These are phyloP conservation scores for Gilbertella persicaria DNA, from an alignment of 371 early-diverging fungal genomes.

Conservation along the genomic window DNA sequence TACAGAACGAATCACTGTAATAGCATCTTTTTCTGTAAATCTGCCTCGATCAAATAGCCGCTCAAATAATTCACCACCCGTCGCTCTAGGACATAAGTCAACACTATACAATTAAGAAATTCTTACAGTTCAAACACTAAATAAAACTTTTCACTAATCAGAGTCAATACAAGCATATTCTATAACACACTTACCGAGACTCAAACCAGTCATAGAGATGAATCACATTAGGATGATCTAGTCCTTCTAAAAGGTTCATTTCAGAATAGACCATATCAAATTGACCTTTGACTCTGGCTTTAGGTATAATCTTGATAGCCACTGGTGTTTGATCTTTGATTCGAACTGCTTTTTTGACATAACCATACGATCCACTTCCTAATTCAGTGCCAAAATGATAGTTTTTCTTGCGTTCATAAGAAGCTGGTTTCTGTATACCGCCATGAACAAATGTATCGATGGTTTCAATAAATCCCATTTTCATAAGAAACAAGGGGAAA, in stretches of 20 bases:
- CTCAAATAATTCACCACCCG: constrained; percentile 92
- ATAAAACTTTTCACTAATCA: constrained; percentile 65
- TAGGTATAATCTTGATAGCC: constrained; percentile 80
- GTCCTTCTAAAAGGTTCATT: constrained; percentile 62
- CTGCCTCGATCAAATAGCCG: constrained; percentile 80
- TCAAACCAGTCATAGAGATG: constrained; percentile 80
- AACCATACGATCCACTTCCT: constrained; percentile 80
- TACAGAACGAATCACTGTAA: constrained; percentile 62
- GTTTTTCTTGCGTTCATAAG: constrained; percentile 68
- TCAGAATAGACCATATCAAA: constrained; percentile 77
- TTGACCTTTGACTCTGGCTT: constrained; percentile 61
- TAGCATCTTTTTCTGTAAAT: constrained; percentile 88
- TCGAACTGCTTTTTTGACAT: constrained; percentile 65
- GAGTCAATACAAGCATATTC: not conserved
- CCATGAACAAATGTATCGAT: constrained; percentile 22
- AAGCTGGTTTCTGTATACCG: constrained; percentile 52
- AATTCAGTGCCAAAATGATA: constrained; percentile 63
- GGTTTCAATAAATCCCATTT: constrained; percentile 21
- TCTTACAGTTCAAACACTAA: constrained; percentile 83
- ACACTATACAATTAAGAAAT: not conserved
- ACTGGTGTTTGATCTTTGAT: constrained; percentile 56
- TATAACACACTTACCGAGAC: constrained; percentile 40
- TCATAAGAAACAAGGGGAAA: constrained; percentile 2
- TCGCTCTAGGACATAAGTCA: constrained; percentile 42
- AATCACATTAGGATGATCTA: constrained; percentile 83